Percentiles rank a stretch among this genome's conserved stretches.
These are phyloP conservation scores for Penicillium dipodomyicola DNA, from an alignment of 495 filamentous ascomycete genomes.

Conservation along the genomic window DNA sequence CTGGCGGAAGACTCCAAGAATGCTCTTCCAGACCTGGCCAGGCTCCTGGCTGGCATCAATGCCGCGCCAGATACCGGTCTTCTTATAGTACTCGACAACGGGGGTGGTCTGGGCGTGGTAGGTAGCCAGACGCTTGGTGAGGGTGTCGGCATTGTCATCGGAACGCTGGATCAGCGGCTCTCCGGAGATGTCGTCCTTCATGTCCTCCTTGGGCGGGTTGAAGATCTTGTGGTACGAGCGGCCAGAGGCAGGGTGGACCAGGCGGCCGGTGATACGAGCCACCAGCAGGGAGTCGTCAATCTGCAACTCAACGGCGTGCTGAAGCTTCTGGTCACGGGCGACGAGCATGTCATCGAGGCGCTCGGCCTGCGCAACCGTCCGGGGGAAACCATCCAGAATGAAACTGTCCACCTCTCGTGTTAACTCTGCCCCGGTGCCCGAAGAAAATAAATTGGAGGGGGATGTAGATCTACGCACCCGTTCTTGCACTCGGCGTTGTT, in stretches of 20 bases:
- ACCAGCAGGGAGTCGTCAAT: slow-evolving; percentile 94
- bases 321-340: slow-evolving; percentile 69
- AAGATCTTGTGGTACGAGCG: slow-evolving; percentile 97
- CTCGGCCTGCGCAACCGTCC: slow-evolving; percentile 92
- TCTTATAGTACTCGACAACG: slow-evolving; percentile 93
- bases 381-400: slow-evolving; percentile 97
- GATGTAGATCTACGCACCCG: slow-evolving; percentile 51
- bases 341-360: slow-evolving; percentile 89
- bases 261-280: slow-evolving; percentile 90
- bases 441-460: not conserved
- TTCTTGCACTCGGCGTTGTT: slow-evolving; percentile 94
- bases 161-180: slow-evolving; percentile 94
- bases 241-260: slow-evolving; percentile 92
- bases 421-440: slow-evolving; percentile 9
- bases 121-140: slow-evolving; percentile 90
- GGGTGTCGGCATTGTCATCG: slow-evolving; percentile 95
- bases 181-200: slow-evolving; percentile 96
- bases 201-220: slow-evolving; percentile 91
- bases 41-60: slow-evolving; percentile 97
- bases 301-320: slow-evolving; percentile 93
- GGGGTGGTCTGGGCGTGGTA: slow-evolving; percentile 94
- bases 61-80: slow-evolving; percentile 92
- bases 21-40: slow-evolving; percentile 88
- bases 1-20: slow-evolving; percentile 81
- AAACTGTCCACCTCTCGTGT: slow-evolving; percentile 59